Conservation (phyloP, 73 alveolate species). For the Tetrahymena elliotti region DNA sequence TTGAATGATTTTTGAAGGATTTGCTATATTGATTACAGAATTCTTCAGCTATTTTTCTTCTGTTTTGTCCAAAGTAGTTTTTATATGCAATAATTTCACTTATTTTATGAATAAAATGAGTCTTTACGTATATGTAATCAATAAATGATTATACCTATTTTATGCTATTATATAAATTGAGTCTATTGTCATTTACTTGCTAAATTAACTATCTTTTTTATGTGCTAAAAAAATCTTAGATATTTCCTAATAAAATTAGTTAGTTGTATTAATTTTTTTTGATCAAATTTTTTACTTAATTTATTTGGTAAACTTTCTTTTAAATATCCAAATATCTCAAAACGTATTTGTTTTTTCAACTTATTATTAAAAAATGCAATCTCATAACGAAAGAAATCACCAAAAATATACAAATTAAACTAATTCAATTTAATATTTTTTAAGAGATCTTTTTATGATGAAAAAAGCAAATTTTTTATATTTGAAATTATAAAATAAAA, state of each 20-base stretch:
- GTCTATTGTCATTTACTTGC: conserved; percentile 39
- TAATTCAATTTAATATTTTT: too few species aligned
- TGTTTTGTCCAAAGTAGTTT: conserved; percentile 9
- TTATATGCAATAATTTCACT: conserved; percentile 35
- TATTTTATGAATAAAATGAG: background rate
- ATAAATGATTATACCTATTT: conserved; percentile 6
- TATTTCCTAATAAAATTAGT: background rate
- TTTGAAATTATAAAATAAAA: too few species aligned
- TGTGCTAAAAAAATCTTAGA: background rate
- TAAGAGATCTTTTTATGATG: too few species aligned
- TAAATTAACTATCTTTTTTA: background rate
- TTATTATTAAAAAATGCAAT: background rate
- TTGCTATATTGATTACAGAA: conserved; percentile 1
- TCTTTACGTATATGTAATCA: background rate
- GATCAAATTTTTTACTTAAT: background rate
- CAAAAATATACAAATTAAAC: too few species aligned
- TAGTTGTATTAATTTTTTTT: background rate
- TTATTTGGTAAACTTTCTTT: background rate
- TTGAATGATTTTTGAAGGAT: conserved; percentile 13
- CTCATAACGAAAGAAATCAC: background rate
- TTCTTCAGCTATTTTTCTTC: conserved; percentile 30
- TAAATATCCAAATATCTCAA: background rate
- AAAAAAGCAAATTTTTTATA: too few species aligned
- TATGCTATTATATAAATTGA: conserved; percentile 26
- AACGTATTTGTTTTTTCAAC: background rate